Evolutionary conservation across 805 yeast genomes (phyloP).

Genomic region (Sporopachydermia quercuum): DNA sequence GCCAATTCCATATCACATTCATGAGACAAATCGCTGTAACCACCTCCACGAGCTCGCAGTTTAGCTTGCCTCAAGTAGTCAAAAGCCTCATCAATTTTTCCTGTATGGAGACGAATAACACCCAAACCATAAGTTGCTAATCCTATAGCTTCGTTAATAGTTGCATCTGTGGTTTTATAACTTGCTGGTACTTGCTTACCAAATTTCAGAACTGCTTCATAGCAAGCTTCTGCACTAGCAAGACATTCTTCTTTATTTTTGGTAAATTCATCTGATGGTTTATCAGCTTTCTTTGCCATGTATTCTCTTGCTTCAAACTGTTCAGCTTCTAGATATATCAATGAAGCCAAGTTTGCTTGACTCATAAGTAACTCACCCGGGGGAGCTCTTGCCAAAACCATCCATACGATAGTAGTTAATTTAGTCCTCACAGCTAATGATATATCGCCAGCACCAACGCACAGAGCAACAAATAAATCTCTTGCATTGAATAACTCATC

Average conservation of each 20-base stretch:
- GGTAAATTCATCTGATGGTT: constrained; percentile 12
- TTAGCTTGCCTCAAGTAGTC: constrained; percentile 53
- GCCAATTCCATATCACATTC: constrained; percentile 54
- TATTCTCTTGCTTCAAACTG: constrained; percentile 37
- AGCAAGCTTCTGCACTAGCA: constrained; percentile 24
- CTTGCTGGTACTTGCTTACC: constrained; percentile 24
- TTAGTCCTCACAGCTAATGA: constrained; percentile 45
- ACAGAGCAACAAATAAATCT: constrained; percentile 60
- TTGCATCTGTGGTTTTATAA: constrained; percentile 4
- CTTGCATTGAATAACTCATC: constrained; percentile 69
- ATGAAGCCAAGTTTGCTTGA: constrained; percentile 56
- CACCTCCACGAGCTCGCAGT: constrained; percentile 51
- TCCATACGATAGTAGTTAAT: constrained; percentile 50
- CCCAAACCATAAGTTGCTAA: constrained; percentile 79
- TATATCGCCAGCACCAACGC: constrained; percentile 54
- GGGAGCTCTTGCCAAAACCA: constrained; percentile 57
- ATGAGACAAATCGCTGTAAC: constrained; percentile 42
- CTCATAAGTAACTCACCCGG: constrained; percentile 49
- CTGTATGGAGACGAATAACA: constrained; percentile 51
- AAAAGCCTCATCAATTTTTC: constrained; percentile 42
- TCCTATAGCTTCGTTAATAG: constrained; percentile 52
- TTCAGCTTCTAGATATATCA: constrained; percentile 54
- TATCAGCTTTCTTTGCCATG: constrained; percentile 13
- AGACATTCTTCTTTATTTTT: constrained; percentile 17
- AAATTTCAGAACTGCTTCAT: constrained; percentile 27